A percentile compares a stretch with the other conserved stretches of the same genome.
Evolutionary conservation across 1,139 yeast species (phyloP).

Genomic region (Kodamaea anthophila): DNA sequence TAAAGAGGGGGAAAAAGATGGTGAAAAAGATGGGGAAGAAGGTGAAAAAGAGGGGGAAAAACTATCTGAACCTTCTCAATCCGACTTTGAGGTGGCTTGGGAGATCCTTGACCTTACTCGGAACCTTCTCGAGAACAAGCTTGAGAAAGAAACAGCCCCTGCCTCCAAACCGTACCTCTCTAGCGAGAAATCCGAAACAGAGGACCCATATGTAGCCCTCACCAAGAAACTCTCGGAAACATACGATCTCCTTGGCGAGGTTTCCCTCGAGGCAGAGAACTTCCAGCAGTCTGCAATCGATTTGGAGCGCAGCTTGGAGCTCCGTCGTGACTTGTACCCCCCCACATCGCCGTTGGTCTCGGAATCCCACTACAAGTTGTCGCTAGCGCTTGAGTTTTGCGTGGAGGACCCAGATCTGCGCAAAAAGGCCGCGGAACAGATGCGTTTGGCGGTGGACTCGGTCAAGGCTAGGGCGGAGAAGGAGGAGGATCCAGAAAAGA

Average conservation of each 20-base stretch:
- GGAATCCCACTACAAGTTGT: slow-evolving; percentile 77
- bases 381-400: slow-evolving; percentile 72
- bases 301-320: slow-evolving; percentile 48
- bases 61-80: slow-evolving; percentile 22
- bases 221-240: slow-evolving; percentile 63
- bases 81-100: slow-evolving; percentile 86
- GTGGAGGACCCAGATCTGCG: slow-evolving; percentile 46
- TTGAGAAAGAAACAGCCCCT: slow-evolving; percentile 17
- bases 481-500: slow-evolving; percentile 27
- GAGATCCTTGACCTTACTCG: slow-evolving; percentile 75
- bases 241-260: slow-evolving; percentile 80
- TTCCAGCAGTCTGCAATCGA: slow-evolving; percentile 72
- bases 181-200: slow-evolving; percentile 27
- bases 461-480: slow-evolving; percentile 38
- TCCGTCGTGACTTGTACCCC: slow-evolving; percentile 51
- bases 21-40: slow-evolving; percentile 21
- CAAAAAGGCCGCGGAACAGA: slow-evolving; percentile 50
- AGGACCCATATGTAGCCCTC: slow-evolving; percentile 23
- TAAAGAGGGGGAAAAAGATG: slow-evolving; percentile 18
- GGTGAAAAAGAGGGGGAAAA: slow-evolving; percentile 9
- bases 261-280: slow-evolving; percentile 80
- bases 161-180: slow-evolving; percentile 27
- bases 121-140: slow-evolving; percentile 47
- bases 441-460: slow-evolving; percentile 55
- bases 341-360: slow-evolving; percentile 55